Conservation (phyloP, 495 filamentous ascomycete species). For the Hyaloscypha finlandica region DNA sequence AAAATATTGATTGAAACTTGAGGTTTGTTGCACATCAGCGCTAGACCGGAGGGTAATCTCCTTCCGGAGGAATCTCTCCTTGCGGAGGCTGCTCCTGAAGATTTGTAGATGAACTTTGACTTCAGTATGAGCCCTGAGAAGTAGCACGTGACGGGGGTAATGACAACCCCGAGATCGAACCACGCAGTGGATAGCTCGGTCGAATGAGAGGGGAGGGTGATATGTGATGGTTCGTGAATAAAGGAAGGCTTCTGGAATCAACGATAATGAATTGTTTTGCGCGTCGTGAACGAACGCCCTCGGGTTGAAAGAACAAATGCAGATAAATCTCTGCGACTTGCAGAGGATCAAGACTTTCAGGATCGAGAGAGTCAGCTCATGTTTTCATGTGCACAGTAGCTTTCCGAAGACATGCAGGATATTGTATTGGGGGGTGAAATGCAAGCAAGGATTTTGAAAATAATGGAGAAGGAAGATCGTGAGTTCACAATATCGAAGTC, state of each 20-base stretch:
- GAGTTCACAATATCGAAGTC: not conserved
- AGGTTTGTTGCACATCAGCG: not conserved
- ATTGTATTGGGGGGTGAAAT: not conserved
- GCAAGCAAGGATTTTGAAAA: not conserved
- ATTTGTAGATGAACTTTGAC: not conserved
- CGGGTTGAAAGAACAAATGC: not conserved
- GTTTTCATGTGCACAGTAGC: no score
- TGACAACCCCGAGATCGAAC: no score
- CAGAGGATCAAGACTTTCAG: not conserved
- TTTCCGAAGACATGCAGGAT: no score
- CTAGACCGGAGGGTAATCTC: not conserved
- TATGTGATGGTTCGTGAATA: no score
- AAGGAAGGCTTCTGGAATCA: no score
- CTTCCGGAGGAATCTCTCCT: not conserved
- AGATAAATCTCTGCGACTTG: not conserved
- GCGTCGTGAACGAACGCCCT: not conserved
- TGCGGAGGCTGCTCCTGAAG: not conserved
- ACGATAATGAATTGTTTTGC: no score
- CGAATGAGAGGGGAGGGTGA: no score
- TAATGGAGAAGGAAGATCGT: no score
- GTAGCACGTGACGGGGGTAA: not conserved
- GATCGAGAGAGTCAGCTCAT: no score
- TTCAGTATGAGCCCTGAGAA: not conserved
- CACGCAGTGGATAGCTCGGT: no score
- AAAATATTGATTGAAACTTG: not conserved